These are phyloP conservation scores for Lippia alba DNA, from an alignment of 305 asterid genomes.

Conservation along the genomic window DNA sequence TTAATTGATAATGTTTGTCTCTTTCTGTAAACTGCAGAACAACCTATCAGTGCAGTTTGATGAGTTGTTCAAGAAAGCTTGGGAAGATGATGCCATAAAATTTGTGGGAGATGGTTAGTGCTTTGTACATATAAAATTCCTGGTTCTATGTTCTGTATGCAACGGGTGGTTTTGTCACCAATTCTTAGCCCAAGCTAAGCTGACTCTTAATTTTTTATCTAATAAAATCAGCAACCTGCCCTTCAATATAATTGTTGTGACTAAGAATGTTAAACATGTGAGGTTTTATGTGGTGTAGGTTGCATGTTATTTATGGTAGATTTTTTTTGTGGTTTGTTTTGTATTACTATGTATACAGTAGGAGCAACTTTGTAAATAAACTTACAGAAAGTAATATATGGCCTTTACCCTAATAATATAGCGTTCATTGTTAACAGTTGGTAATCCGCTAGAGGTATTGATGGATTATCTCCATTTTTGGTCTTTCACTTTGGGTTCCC, in stretches of 20 bases:
- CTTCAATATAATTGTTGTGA: slow-evolving; percentile 23
- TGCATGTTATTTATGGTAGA: too few species aligned
- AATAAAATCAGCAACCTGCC: slow-evolving; percentile 28
- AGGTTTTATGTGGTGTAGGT: too few species aligned
- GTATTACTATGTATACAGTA: too few species aligned
- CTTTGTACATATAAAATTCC: slow-evolving; percentile 35
- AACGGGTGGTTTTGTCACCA: slow-evolving; percentile 32
- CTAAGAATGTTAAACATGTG: too few species aligned
- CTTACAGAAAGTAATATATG: too few species aligned
- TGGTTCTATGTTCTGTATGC: slow-evolving; percentile 36
- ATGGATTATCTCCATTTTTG: slow-evolving; percentile 13
- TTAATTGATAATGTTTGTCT: slow-evolving; percentile 34
- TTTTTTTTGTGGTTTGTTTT: too few species aligned
- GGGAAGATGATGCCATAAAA: slow-evolving; percentile 78
- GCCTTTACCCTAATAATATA: too few species aligned
- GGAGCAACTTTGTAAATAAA: too few species aligned
- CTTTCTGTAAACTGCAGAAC: slow-evolving; percentile 59
- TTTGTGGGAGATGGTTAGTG: slow-evolving; percentile 69
- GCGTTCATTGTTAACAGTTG: too few species aligned
- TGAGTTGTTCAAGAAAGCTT: slow-evolving; percentile 90
- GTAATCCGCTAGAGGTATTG: too few species aligned
- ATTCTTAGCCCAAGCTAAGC: slow-evolving; percentile 38
- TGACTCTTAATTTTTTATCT: slow-evolving; percentile 38
- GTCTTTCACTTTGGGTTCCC: slow-evolving; percentile 22
- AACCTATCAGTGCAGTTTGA: slow-evolving; percentile 91